Evolutionary conservation across 495 filamentous ascomycete genomes (phyloP), one percentile per base, ranked within the genome.

Genomic region (Rhypophila decipiens): DNA sequence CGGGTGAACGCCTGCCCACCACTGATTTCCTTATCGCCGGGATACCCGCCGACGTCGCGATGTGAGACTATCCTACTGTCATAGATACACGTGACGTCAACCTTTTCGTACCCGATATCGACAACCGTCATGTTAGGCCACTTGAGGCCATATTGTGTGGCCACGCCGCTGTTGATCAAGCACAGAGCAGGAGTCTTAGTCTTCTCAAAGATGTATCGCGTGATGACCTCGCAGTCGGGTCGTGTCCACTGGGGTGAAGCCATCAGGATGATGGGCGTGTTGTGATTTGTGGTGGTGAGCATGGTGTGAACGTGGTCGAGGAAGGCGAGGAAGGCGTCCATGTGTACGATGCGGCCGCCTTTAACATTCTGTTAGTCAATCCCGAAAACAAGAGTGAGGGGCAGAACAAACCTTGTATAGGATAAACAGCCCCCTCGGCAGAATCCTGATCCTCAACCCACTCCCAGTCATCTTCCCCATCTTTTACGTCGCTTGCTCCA

Each of bases 151-250:
- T 88, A 96, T 52, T 84, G 82, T 0, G 85, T 80, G 7, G 91
- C 89, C 15, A 93, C 64, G 0, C 86, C 89, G 41, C 86, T 79
- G 63, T 97, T 85, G 72, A 97, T 84, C 33, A 96, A 65, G 44
- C 80, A 86, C 42, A 98, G 85, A 0, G 85, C 89, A 0, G 93
- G 93, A 1, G 85, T 88, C 71, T 93, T 95, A 63, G 95, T 95
- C 66, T 90, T 90, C 66, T 97, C 93, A 55, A 98, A 98, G 52
- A 96, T 78, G 68, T 96, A 98, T 47, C 88, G 86, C 4, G 90
- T 84, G 31, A 97, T 77, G 10, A 70, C 71, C 65, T 96, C 89
- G 57, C 83, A 82, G 63, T 96, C 87, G 39, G 82, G 79, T 4
- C 81, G 75, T 9, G 87, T 87, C 87, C 94, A 98, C 39, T 80